Base-by-base conservation (phyloP, 139 green algal species). In the Gonium pectorale region DNA sequence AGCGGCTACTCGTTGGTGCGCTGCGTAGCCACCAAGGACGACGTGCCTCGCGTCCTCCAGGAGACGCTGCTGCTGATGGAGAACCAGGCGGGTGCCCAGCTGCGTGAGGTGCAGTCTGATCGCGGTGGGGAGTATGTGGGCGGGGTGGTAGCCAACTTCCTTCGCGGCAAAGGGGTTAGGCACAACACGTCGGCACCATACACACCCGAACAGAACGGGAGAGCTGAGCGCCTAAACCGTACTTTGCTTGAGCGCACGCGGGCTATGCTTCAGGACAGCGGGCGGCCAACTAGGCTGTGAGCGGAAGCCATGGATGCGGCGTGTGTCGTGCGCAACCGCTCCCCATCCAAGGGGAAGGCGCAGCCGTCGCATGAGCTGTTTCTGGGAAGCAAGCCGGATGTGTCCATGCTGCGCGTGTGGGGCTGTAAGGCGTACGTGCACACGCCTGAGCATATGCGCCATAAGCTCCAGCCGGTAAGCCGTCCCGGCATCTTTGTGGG, bases 201-300 rank as follows among this genome's bases (percentile, higher is more conserved):
- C 54, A 86, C 64, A 9, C 86, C 86, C 0, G 41, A 90, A 41
- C 52, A 79, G 37, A 90, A 90, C 29, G 86, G 86, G 6, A 40
- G 35, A 13, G 80, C 80, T 44, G 86, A 90, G 73, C 72, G 86
- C 3, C 8, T 87, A 1, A 87, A 90, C 80, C 69, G 72, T 7
- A 87, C 86, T 0, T 41, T 90, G 19, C n/a, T 82, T 64, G 62
- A 79, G 15, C 38, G n/a, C 17, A 56, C n/a, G 5, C 49, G 67
- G 0, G n/a, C 63, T 9, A 81, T 87, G 64, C n/a, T 90, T 41
- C 3, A 31, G 0, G 60, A 62, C 0, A 41, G 33, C 6, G 8
- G 43, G 40, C 38, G 62, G 29, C 38, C 27, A 2, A 22, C 31
- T 3, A 9, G 35, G 26, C 40, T 66, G 2, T 83, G 75, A 60